Base-by-base conservation (phyloP, 2,329 filamentous ascomycete genomes). In the Alternaria rosae region DNA sequence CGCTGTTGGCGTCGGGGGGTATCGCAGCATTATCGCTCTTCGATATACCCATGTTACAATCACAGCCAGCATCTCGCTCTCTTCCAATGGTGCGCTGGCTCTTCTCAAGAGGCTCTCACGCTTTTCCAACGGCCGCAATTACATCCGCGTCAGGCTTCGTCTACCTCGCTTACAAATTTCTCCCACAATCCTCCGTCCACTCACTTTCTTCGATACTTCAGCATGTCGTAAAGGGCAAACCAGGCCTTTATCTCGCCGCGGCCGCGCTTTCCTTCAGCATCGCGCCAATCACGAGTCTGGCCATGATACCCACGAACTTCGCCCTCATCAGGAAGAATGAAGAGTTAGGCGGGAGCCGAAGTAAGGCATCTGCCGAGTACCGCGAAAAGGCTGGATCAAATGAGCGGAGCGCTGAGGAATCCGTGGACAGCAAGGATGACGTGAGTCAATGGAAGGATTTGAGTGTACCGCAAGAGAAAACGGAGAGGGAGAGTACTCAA, bases 11-110 rank as follows among this genome's bases (percentile, higher is more conserved):
- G 26, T 65, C 77, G 10, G 77, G 77, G 38, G 76, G 76, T 35
- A 79, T 80, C 57, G 73, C 75, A 13, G 65, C 72, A 17, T 62
- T 78, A 32, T 75, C 77, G 28, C 55, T 78, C 50, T 79, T 79
- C 68, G 69, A 75, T 58, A 60, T 75, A 7, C 76, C 76, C 12
- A 54, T 72, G 11, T 59, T 79, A 11, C 64, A 68, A 62, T 75
- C 78, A 1, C 78, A 78, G 50, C 78, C 76, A 17, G 76, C 76
- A n/a, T 78, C 76, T 2, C 76, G 76, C 53, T 77, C 78, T 2
- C 72, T 79, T 1, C 78, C 78, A n/a, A 64, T 69, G 42, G 72
- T 63, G 3, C 74, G 76, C 43, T 80, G 77, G 77, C 74, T 79
- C 30, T 80, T 79, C 66, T 77, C 72, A 35, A 73, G 77, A 0